Evolutionary conservation across 2,329 filamentous ascomycete genomes (phyloP).

Genomic region (Domatiomyces catenatus): DNA sequence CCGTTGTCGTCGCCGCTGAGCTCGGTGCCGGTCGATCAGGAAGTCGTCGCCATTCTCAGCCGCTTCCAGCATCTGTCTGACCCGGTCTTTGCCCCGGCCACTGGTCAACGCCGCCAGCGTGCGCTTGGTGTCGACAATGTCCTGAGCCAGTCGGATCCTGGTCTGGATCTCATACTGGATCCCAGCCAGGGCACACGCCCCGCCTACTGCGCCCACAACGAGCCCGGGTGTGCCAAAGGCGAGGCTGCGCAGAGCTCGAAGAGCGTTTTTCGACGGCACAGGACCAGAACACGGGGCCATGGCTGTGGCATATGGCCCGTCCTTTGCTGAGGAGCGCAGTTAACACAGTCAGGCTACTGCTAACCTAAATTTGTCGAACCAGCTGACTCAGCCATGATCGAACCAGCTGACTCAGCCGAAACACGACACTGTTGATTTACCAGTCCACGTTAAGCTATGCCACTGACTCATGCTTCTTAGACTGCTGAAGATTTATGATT

Average conservation of each 20-base stretch:
- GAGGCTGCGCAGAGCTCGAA: constrained; percentile 27
- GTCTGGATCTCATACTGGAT: constrained; percentile 30
- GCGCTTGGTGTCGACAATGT: constrained; percentile 30
- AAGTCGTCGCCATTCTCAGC: constrained; percentile 30
- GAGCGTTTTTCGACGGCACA: constrained; percentile 30
- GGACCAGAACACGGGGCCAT: constrained; percentile 24
- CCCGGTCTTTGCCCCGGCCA: constrained; percentile 20
- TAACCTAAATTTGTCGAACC: too few relatives aligned
- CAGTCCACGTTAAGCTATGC: too few relatives aligned
- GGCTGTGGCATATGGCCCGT: constrained; percentile 2
- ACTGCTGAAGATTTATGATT: too few relatives aligned
- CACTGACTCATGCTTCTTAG: too few relatives aligned
- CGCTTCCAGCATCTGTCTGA: constrained; percentile 29
- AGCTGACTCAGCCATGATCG: too few relatives aligned
- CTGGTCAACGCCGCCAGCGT: constrained; percentile 23
- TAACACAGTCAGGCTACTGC: too few relatives aligned
- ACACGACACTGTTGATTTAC: too few relatives aligned
- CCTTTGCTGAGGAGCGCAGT: background rate
- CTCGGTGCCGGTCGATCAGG: constrained; percentile 23
- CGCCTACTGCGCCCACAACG: constrained; percentile 21
- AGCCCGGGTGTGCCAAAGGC: constrained; percentile 20
- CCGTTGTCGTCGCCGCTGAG: background rate
- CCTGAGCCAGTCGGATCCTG: constrained; percentile 26
- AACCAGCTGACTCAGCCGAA: too few relatives aligned
- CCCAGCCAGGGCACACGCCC: constrained; percentile 26